Base-by-base conservation (phyloP, 176 grass and related monocot genomes). In the Tillandsia leiboldiana region DNA sequence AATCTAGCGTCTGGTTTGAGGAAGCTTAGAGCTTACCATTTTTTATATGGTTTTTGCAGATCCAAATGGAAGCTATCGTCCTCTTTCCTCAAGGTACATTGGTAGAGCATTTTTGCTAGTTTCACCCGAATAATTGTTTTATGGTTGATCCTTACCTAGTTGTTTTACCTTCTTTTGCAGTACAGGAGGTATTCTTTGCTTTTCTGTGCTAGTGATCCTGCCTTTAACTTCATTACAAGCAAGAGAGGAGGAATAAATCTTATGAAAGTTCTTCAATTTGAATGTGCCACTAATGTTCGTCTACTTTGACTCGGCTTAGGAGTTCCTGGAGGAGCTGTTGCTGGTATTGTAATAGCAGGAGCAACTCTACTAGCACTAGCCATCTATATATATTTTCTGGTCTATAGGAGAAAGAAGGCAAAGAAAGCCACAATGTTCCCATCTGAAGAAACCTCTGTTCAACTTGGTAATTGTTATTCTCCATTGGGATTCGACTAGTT, bases 31-130 rank as follows among this genome's bases (percentile, higher is more conserved):
- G 20, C 67, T 67, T 24, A 50, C 65, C 20, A 52, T 0, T 51
- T 63, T 78, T 47, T 52, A 9, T 70, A 74, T 84, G 17, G 18
- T 64, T 76, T 51, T 74, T 76, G 86, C 82, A 97, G 94, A 97
- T 88, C 14, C 7, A 51, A 51, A 0, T 67, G 89, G 89, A 90
- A 93, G 73, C 64, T 93, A 79, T 81, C 84, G 0, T 42, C 71
- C 94, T 78, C 66, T 97, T 66, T 22, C 56, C 47, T 24, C 80
- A 83, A 75, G 89, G 94, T 97, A 92, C 73, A 73, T 56, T 63
- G 14, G 8, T 59, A 80, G 50, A 48, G 77, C n/a, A 51, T 62
- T 72, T 58, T 17, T 13, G n/a, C 26, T 24, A 51, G 11, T 69
- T 48, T 56, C 51, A 50, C 53, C 11, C 47, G 51, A 24, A n/a